Evolutionary conservation across 2,329 filamentous ascomycete species (phyloP), one percentile per base, ranked within the genome.

Genomic region (Westerdykella sp.): DNA sequence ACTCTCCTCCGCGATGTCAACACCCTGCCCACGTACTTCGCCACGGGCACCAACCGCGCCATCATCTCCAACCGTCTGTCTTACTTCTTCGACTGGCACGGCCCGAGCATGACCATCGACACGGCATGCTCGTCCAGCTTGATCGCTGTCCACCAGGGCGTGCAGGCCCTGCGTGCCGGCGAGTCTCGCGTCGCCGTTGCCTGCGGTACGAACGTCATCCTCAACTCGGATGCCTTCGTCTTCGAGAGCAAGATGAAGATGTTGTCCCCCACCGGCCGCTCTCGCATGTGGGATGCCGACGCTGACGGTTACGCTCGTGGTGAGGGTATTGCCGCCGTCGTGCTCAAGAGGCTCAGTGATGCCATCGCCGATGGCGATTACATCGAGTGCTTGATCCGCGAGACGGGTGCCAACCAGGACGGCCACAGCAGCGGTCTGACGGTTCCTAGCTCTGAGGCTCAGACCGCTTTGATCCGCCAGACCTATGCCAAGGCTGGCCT

Each of bases 231-330:
- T 6, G 39, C 42, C 12, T 53, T 48, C 39, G 55, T 62, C 16
- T 36, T 34, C 2, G 47, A 55, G 22, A 40, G 15, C 31, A 55
- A 56, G 22, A 40, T 63, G n/a, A 43, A 51, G 4, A 56, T 63
- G 50, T 43, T 65, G 12, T 60, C 50, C 1, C 51, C 57, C 6
- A 49, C 51, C 14, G 54, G 61, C 0, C 43, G 43, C 5, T 49
- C 34, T 3, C n/a, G 25, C 2, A 62, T 59, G 49, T 67, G 53
- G 49, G 49, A 54, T 40, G 5, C 25, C 3, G 2, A 7, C 6
- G 81, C 77, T 13, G 75, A 78, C 43, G 82, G 82, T 0, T 85
- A 84, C 54, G 79, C 74, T 0, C 71, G 80, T 16, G 81, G 80
- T 0, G 81, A 84, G 51, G 81, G 79, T 0, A 67, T 77, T 16